phyloP scores from a whole-genome alignment of 1,284 basidiomycete species.

The Naganishia albida region DNA sequence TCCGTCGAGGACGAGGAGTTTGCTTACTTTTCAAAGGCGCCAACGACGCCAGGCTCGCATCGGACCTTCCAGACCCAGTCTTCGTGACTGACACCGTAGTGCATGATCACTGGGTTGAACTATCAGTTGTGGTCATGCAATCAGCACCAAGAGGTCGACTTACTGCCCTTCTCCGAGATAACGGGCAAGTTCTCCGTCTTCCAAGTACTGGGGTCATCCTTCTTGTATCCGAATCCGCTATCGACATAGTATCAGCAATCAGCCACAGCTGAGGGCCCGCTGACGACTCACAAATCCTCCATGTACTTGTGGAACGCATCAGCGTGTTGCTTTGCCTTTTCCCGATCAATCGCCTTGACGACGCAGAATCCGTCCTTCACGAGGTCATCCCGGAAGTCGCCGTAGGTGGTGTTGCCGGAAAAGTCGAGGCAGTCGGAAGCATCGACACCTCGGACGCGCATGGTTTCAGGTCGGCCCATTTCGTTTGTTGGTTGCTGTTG shows the following conservation, averaged over 20 bases:
- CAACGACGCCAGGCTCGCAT: conserved; percentile 34
- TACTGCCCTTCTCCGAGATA: conserved; percentile 36
- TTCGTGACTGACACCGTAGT: conserved; percentile 37
- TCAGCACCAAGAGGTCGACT: not conserved
- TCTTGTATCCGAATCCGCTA: conserved; percentile 41
- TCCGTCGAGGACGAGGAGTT: not conserved
- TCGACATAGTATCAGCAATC: not conserved
- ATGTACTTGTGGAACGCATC: conserved; percentile 42
- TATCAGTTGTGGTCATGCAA: not conserved
- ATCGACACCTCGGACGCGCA: conserved; percentile 24
- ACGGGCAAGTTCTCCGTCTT: conserved; percentile 41
- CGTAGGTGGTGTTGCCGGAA: conserved; percentile 15
- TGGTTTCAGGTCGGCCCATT: conserved; percentile 21
- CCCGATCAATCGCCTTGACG: conserved; percentile 41
- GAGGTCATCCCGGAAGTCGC: conserved; percentile 46
- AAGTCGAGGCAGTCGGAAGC: conserved; percentile 23
- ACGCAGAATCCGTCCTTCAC: conserved; percentile 42
- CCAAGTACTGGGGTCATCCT: conserved; percentile 41
- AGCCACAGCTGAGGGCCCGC: not conserved
- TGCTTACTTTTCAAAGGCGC: conserved; percentile 37
- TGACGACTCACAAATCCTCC: conserved; percentile 37
- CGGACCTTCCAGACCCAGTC: conserved; percentile 33
- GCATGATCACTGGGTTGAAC: conserved; percentile 22
- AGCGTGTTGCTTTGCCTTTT: conserved; percentile 39
- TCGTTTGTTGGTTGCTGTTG: conserved; percentile 1